These are phyloP conservation scores for Daedaleopsis sinensis DNA, from an alignment of 768 basidiomycete species.

Conservation along the genomic window DNA sequence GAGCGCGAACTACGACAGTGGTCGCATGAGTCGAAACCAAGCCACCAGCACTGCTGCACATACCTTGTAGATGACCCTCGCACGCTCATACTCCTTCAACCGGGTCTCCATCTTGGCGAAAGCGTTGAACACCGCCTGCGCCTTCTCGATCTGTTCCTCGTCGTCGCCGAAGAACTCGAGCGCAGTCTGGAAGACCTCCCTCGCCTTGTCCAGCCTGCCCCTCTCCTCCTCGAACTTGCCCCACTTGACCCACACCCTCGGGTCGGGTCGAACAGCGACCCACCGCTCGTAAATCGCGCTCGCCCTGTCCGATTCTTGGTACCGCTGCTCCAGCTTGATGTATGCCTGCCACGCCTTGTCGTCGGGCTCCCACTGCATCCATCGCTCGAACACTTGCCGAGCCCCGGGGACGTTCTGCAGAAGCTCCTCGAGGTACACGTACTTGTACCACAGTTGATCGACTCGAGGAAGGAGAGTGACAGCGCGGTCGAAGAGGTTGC, in stretches of 20 bases:
- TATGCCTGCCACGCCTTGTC: constrained; percentile 99
- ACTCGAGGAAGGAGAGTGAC: constrained; percentile 96
- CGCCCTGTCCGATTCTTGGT: constrained; percentile 88
- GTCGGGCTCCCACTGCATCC: constrained; percentile 99
- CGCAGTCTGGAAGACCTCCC: constrained; percentile 69
- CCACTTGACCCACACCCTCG: constrained; percentile 68
- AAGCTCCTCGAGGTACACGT: constrained; percentile 97
- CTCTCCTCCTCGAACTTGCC: constrained; percentile 68
- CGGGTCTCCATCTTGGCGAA: constrained; percentile 99
- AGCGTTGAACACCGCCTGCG: constrained; percentile 89
- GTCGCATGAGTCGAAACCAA: not conserved
- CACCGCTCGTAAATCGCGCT: constrained; percentile 93
- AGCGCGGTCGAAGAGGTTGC: constrained; percentile 96
- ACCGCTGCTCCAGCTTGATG: constrained; percentile 96
- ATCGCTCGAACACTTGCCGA: constrained; percentile 96
- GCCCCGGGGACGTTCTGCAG: constrained; percentile 96
- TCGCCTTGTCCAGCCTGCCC: constrained; percentile 60
- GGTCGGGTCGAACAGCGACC: constrained; percentile 72
- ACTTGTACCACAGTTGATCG: constrained; percentile 99
- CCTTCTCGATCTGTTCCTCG: constrained; percentile 68
- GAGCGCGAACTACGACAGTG: constrained; percentile 78
- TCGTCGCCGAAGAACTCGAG: constrained; percentile 67
- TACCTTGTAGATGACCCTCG: constrained; percentile 96
- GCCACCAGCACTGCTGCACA: constrained; percentile 17
- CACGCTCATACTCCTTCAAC: constrained; percentile 94